These are phyloP conservation scores for Nakaseomyces uthaithaninus DNA, from an alignment of 1,139 yeast genomes.

Conservation along the genomic window DNA sequence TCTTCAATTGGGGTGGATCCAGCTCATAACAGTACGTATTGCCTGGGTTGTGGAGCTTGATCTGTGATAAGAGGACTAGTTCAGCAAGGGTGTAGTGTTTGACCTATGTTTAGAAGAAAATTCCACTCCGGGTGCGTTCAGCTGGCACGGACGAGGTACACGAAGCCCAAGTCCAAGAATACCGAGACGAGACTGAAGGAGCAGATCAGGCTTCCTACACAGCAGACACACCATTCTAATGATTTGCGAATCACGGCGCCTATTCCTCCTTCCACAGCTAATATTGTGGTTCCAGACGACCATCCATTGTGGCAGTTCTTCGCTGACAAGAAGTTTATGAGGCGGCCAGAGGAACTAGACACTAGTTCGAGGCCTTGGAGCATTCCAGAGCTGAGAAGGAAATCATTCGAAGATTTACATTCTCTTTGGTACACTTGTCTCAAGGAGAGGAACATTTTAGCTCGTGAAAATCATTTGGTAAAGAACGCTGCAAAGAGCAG, in stretches of 20 bases:
- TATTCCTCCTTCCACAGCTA: constrained; percentile 69
- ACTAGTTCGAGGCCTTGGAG: constrained; percentile 76
- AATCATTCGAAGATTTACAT: constrained; percentile 87
- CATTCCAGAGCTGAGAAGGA: constrained; percentile 79
- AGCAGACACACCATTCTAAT: constrained; percentile 26
- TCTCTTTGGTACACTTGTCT: constrained; percentile 81
- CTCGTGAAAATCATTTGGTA: constrained; percentile 59
- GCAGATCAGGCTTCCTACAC: constrained; percentile 19
- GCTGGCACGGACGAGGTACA: constrained; percentile 24
- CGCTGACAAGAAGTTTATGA: constrained; percentile 50
- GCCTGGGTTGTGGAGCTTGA: too few species aligned
- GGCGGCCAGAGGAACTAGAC: constrained; percentile 51
- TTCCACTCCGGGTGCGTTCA: constrained; percentile 7
- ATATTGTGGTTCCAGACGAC: constrained; percentile 65
- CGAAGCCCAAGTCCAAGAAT: constrained; percentile 24
- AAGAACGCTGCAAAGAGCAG: constrained; percentile 37
- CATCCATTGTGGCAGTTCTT: constrained; percentile 97
- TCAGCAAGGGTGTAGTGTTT: too few species aligned
- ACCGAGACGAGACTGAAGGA: constrained; percentile 17
- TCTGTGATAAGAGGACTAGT: too few species aligned
- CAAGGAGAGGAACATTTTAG: constrained; percentile 71
- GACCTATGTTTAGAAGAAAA: constrained; percentile 6
- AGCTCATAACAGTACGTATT: too few species aligned
- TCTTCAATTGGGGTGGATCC: too few species aligned
- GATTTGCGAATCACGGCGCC: constrained; percentile 63